phyloP scores from a whole-genome alignment of 2,329 filamentous ascomycete species.

The Paecilomyces sp. region DNA sequence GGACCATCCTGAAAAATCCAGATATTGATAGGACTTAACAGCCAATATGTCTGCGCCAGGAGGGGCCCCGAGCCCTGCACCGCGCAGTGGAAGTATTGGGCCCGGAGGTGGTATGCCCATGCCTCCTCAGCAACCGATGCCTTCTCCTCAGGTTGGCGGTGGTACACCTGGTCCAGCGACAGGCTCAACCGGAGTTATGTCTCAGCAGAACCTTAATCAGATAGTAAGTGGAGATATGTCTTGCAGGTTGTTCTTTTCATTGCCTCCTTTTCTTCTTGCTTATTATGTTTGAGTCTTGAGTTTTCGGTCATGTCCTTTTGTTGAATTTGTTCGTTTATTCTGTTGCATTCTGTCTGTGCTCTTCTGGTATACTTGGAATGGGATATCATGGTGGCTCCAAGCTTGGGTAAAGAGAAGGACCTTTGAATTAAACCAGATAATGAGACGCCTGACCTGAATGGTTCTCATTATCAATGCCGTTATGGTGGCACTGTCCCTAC shows the following conservation, averaged over 20 bases:
- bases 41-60: conserved; percentile 37
- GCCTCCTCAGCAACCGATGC: conserved; percentile 42
- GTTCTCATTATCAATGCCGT: not conserved
- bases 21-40: not conserved
- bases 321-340: not conserved
- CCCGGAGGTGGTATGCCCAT: conserved; percentile 37
- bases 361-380: not conserved
- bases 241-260: conserved; percentile 3
- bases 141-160: conserved; percentile 39
- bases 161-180: conserved; percentile 32
- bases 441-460: not conserved
- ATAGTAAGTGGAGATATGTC: conserved; percentile 60
- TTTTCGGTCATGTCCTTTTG: not conserved
- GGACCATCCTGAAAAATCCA: not conserved
- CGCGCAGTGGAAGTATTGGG: conserved; percentile 42
- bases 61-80: conserved; percentile 42
- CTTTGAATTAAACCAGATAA: not conserved
- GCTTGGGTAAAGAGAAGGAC: not conserved
- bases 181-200: conserved; percentile 46
- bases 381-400: not conserved
- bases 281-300: conserved; percentile 3
- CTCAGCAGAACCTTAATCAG: conserved; percentile 87
- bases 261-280: not conserved
- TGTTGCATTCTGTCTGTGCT: not conserved
- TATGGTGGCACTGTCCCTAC: not conserved